phyloP scores from a whole-genome alignment of 2,329 filamentous ascomycete genomes.

The Penicillium glabrum region DNA sequence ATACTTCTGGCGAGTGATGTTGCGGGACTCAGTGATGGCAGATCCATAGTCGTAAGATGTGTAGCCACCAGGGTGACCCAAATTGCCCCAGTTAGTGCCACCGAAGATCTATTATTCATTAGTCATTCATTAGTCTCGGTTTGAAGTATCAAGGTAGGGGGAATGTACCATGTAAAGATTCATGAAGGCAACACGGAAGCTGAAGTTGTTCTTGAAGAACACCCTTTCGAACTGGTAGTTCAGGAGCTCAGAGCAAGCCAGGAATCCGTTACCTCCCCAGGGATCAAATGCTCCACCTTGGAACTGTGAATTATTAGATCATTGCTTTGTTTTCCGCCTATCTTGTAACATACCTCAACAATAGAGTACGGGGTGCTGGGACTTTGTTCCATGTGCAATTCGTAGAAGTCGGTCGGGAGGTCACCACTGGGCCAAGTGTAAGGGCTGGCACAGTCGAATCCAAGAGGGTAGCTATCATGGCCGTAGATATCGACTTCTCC shows the following conservation, averaged over 20 bases:
- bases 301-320: constrained; percentile 47
- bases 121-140: constrained; percentile 3
- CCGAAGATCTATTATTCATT: constrained; percentile 58
- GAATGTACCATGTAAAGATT: constrained; percentile 70
- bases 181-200: constrained; percentile 65
- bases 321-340: neutral
- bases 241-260: constrained; percentile 63
- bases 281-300: constrained; percentile 72
- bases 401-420: constrained; percentile 58
- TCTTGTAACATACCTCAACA: constrained; percentile 47
- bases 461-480: constrained; percentile 62
- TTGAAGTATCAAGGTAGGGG: neutral
- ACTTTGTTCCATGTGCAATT: constrained; percentile 59
- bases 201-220: constrained; percentile 75
- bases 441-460: constrained; percentile 54
- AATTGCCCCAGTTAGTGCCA: constrained; percentile 81
- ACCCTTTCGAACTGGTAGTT: constrained; percentile 75
- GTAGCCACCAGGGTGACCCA: constrained; percentile 67
- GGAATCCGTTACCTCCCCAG: constrained; percentile 72
- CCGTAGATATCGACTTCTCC: constrained; percentile 65
- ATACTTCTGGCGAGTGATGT: constrained; percentile 71
- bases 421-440: constrained; percentile 58
- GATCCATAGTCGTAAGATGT: constrained; percentile 64
- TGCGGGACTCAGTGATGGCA: constrained; percentile 68
- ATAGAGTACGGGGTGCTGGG: constrained; percentile 66